Conservation (phyloP, 2,329 filamentous ascomycete species). For the Cladophialophora chaetospira region DNA sequence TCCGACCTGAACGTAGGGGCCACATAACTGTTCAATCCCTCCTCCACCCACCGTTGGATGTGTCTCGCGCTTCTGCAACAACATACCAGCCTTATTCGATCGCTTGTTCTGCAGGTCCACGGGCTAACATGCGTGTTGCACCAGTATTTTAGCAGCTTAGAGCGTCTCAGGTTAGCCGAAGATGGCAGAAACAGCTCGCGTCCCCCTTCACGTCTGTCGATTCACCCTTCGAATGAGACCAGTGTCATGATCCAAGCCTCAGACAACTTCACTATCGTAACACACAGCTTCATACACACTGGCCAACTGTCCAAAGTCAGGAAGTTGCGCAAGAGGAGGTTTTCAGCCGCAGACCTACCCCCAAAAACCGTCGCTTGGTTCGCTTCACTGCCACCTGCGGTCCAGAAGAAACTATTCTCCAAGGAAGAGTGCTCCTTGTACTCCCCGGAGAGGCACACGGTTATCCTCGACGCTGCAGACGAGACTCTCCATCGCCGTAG, state of each 20-base stretch:
- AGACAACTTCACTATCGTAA: constrained; percentile 11
- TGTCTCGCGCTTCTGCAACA: constrained; percentile 10
- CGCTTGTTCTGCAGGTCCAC: constrained; percentile 26
- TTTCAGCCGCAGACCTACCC: constrained; percentile 20
- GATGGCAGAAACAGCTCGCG: constrained; percentile 27
- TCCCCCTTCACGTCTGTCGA: constrained; percentile 22
- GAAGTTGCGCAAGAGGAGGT: constrained; percentile 18
- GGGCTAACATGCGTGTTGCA: constrained; percentile 33
- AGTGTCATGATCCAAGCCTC: constrained; percentile 13
- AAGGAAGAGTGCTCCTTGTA: constrained; percentile 69
- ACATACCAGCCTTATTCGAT: constrained; percentile 18
- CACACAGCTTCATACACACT: constrained; percentile 12
- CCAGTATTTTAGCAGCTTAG: constrained; percentile 40
- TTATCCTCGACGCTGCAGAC: constrained; percentile 61
- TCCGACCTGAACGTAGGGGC: constrained; percentile 10
- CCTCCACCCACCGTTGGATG: constrained; percentile 13
- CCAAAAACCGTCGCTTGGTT: constrained; percentile 61
- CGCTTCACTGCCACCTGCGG: constrained; percentile 69
- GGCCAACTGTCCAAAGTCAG: constrained; percentile 13
- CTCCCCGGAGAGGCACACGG: constrained; percentile 54
- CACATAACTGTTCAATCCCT: not conserved
- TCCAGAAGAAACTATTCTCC: constrained; percentile 70
- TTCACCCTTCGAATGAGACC: constrained; percentile 15
- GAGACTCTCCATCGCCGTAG: constrained; percentile 52
- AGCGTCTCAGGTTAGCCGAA: constrained; percentile 38